Percentiles rank a stretch among this genome's conserved stretches.
Evolutionary conservation across 257 asterid species (phyloP).

Genomic region (Nicotiana tabacum): DNA sequence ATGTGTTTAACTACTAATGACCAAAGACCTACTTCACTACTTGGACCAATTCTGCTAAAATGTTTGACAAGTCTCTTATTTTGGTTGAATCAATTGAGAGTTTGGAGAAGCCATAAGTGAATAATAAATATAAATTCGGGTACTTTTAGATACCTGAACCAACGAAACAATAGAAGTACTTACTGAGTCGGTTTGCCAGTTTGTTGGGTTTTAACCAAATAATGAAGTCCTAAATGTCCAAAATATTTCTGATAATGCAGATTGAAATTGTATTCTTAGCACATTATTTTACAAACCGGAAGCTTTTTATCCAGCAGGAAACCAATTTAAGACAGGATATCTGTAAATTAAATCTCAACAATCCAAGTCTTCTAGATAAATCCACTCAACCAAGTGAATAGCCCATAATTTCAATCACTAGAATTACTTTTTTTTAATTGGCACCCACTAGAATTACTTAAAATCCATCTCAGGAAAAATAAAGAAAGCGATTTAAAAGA

Average conservation of each 20-base stretch:
- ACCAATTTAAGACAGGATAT: conserved; percentile 1
- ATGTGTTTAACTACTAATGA: not conserved
- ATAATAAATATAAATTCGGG: not conserved
- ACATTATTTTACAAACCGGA: not conserved
- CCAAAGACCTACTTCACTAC: not conserved
- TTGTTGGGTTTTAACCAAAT: not conserved
- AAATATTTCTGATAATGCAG: not conserved
- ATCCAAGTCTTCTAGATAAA: conserved; percentile 3
- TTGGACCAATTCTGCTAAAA: not conserved
- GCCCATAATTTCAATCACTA: too few relatives aligned
- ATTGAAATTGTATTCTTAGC: not conserved
- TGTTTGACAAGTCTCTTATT: not conserved
- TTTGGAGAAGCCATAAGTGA: not conserved
- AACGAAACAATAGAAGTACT: not conserved
- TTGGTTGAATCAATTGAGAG: conserved; percentile 2
- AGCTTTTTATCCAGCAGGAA: not conserved
- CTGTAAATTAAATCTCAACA: not conserved
- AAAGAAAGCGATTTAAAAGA: not conserved
- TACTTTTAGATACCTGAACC: not conserved
- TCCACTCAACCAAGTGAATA: not conserved
- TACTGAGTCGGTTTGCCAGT: not conserved
- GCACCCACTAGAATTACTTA: not conserved
- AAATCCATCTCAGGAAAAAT: not conserved
- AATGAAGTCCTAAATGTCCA: not conserved
- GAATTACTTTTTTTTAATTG: too few relatives aligned